Evolutionary conservation across 1,284 basidiomycete genomes (phyloP).

Genomic region (Taiwanofungus camphoratus): DNA sequence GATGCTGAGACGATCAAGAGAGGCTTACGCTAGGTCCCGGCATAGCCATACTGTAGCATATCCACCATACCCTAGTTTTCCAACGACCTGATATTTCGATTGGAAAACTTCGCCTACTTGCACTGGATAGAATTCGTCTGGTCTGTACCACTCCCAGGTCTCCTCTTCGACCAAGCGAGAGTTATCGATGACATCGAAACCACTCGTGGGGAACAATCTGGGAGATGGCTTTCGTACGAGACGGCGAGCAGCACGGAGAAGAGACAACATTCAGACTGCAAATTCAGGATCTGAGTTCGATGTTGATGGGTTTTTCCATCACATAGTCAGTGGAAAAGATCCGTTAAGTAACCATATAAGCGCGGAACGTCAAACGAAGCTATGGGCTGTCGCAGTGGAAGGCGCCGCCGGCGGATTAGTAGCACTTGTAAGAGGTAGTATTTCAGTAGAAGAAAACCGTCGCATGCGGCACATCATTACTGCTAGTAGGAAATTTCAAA

Average conservation of each 20-base stretch:
- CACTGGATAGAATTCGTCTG: slow-evolving; percentile 5
- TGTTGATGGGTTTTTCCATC: too few species aligned
- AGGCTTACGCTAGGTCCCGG: slow-evolving; percentile 19
- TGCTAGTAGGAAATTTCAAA: too few species aligned
- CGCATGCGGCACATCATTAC: too few species aligned
- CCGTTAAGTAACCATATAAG: too few species aligned
- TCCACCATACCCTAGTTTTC: slow-evolving; percentile 26
- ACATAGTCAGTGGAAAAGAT: too few species aligned
- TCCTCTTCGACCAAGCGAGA: slow-evolving; percentile 6
- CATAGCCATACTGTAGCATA: slow-evolving; percentile 25
- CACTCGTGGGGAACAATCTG: slow-evolving; percentile 3
- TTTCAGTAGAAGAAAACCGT: too few species aligned
- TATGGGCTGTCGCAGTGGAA: too few species aligned
- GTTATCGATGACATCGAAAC: slow-evolving; percentile 2
- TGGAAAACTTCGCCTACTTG: slow-evolving; percentile 19
- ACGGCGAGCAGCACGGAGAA: slow-evolving; percentile 3
- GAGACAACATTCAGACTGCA: slow-evolving; percentile 6
- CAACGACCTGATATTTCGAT: slow-evolving; percentile 22
- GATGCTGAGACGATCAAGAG: not conserved
- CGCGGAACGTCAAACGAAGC: too few species aligned
- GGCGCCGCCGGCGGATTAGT: too few species aligned
- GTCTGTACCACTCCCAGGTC: slow-evolving; percentile 7
- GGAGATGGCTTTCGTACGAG: slow-evolving; percentile 2
- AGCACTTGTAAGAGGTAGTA: too few species aligned
- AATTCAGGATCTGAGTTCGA: too few species aligned